Conservation (phyloP, 352 stramenopile genomes). For the Globisporangium splendens region DNA sequence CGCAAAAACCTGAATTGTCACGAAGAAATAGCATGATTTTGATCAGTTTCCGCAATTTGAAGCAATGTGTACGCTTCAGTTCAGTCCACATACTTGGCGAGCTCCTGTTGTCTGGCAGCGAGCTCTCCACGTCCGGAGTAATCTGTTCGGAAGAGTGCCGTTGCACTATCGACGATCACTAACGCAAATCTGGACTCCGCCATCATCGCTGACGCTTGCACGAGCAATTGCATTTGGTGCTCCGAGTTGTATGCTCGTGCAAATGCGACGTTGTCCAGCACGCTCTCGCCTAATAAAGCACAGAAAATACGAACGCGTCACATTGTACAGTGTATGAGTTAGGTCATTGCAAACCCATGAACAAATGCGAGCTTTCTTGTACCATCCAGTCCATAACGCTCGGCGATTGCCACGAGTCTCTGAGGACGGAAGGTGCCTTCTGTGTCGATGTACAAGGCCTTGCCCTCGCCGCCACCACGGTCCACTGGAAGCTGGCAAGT, state of each 20-base stretch:
- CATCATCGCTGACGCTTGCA: constrained; percentile 99
- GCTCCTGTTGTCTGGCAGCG: constrained; percentile 89
- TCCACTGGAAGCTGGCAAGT: constrained; percentile 98
- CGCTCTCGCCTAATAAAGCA: constrained; percentile 64
- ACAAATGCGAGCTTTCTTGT: background rate
- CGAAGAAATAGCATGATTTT: constrained; percentile 33
- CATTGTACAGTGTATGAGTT: background rate
- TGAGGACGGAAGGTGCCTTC: constrained; percentile 98
- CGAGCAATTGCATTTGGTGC: constrained; percentile 98
- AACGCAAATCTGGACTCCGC: constrained; percentile 94
- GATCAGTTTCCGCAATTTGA: constrained; percentile 2
- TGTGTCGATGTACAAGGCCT: constrained; percentile 99
- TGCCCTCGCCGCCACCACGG: constrained; percentile 96
- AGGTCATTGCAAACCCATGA: constrained; percentile 3
- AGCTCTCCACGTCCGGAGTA: constrained; percentile 98
- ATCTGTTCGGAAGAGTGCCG: constrained; percentile 98
- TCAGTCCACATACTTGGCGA: constrained; percentile 58
- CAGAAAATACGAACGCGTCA: background rate
- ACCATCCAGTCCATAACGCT: constrained; percentile 96
- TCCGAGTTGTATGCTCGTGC: constrained; percentile 99
- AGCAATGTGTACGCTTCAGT: background rate
- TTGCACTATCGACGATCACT: constrained; percentile 97
- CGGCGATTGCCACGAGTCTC: constrained; percentile 95
- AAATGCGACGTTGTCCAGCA: constrained; percentile 99
- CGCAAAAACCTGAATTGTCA: constrained; percentile 91